A percentile compares a stretch with the other conserved stretches of the same genome.
Conservation (phyloP, 2,329 filamentous ascomycete species). For the Cladosporium velox region DNA sequence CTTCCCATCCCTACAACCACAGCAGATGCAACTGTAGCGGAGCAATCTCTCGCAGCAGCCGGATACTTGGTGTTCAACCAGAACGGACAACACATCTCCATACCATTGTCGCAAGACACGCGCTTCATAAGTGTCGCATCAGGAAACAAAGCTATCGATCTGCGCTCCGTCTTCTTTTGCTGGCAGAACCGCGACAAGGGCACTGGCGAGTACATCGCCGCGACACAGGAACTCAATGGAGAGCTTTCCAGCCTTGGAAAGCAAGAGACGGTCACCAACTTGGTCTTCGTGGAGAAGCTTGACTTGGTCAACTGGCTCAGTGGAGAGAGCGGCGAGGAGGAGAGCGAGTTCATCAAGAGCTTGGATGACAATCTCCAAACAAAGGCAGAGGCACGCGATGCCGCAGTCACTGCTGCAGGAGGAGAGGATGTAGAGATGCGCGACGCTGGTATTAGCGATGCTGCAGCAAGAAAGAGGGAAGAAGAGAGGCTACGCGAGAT, state of each 20-base stretch:
- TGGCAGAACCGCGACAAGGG: slow-evolving; percentile 91
- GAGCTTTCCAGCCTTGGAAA: slow-evolving; percentile 60
- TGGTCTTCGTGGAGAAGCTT: slow-evolving; percentile 87
- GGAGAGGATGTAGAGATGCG: slow-evolving; percentile 42
- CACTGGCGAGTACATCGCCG: slow-evolving; percentile 88
- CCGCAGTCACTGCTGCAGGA: slow-evolving; percentile 42
- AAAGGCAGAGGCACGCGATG: slow-evolving; percentile 54
- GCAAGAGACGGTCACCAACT: slow-evolving; percentile 74
- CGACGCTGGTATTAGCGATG: slow-evolving; percentile 43
- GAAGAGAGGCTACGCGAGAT: slow-evolving; percentile 85
- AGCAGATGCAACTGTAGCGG: slow-evolving; percentile 60
- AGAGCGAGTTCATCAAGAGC: slow-evolving; percentile 90
- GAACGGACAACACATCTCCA: slow-evolving; percentile 57
- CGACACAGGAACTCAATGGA: slow-evolving; percentile 77
- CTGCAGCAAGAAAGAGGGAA: slow-evolving; percentile 60
- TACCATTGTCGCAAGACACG: slow-evolving; percentile 61
- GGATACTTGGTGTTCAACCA: slow-evolving; percentile 58
- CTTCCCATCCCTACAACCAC: slow-evolving; percentile 73
- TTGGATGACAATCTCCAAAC: slow-evolving; percentile 64
- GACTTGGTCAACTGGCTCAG: slow-evolving; percentile 93
- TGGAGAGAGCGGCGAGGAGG: slow-evolving; percentile 75
- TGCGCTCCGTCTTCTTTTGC: slow-evolving; percentile 94
- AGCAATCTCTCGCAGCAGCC: slow-evolving; percentile 69
- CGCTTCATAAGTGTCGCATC: slow-evolving; percentile 75
- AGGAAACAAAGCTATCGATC: slow-evolving; percentile 52